Evolutionary conservation across 352 stramenopile genomes (phyloP).

Genomic region (Phytophthora ramorum): DNA sequence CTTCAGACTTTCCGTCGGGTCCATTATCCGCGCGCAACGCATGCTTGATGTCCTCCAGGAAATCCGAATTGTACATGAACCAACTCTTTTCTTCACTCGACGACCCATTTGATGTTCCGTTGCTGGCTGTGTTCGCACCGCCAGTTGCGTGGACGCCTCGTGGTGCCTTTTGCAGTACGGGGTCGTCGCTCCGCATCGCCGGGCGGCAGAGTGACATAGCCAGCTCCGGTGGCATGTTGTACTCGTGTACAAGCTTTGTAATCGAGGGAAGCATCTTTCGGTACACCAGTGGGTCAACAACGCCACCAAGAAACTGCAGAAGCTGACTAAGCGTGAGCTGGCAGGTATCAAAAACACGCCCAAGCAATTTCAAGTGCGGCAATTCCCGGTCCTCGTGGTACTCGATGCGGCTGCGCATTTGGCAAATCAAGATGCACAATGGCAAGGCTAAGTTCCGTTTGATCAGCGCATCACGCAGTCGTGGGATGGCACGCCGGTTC

Average conservation of each 20-base stretch:
- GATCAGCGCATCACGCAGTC: constrained; percentile 82
- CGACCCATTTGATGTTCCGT: constrained; percentile 16
- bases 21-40: constrained; percentile 40
- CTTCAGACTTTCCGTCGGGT: constrained; percentile 30
- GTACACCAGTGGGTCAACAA: constrained; percentile 76
- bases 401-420: constrained; percentile 88
- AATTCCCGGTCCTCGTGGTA: constrained; percentile 65
- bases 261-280: constrained; percentile 77
- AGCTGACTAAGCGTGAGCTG: constrained; percentile 89
- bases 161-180: constrained; percentile 65
- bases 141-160: constrained; percentile 65
- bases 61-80: constrained; percentile 70
- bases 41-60: constrained; percentile 65
- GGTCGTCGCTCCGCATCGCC: constrained; percentile 79
- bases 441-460: constrained; percentile 82
- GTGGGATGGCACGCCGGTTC: constrained; percentile 83
- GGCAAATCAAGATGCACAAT: constrained; percentile 82
- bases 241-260: constrained; percentile 69
- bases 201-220: constrained; percentile 83
- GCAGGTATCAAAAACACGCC: constrained; percentile 82
- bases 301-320: constrained; percentile 83
- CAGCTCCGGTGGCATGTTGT: constrained; percentile 74
- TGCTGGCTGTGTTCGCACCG: constrained; percentile 35
- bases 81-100: constrained; percentile 43
- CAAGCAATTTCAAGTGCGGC: constrained; percentile 82